Base-by-base conservation (phyloP, 768 basidiomycete genomes). In the Rubroboletus pulcherrimus region DNA sequence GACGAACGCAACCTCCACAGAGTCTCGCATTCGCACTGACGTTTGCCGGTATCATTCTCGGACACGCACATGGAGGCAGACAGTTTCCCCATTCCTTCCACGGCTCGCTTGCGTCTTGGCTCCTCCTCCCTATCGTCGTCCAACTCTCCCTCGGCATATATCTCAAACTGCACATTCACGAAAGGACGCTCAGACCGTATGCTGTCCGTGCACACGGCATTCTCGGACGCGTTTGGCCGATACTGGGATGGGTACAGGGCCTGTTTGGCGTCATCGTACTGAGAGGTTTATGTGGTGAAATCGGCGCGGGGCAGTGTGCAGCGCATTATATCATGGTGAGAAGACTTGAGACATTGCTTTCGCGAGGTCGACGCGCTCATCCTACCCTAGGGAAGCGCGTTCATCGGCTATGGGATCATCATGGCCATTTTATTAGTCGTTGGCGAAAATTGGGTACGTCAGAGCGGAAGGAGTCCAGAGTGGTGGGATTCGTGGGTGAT, bases 101-200 rank as follows among this genome's bases (percentile, higher is more conserved):
- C 66, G 89, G 85, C 5, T 81, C 78, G 37, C 73, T 93, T 46
- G 74, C 88, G 19, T 71, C 69, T 24, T 72, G 71, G 68, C 56
- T 79, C 44, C 73, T 89, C 60, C 47, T 84, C 37, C 85, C 90
- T 15, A 82, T 94, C 38, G 61, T 79, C 14, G 60, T 75, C 2
- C 94, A 97, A 72, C 75, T 89, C 11, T 62, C 69, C 24, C 75
- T 93, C 46, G 95, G 95, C 5, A 81, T 92, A 42, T 98, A 96
- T 72, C 85, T 98, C 62, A 97, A 96, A 72, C 74, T 95, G 7
- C 95, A 97, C 69, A 86, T 97, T 29, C 80, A 94, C 58, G 91
- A 96, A 71, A 77, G 78, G 56, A 82, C 85, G 2, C 58, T 86
- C 10, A 79, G 94, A 39, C 88, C 87, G 1, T 88, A 78, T 65